These are phyloP conservation scores for Gossypium australe DNA, from an alignment of 345 rosid genomes.

Conservation along the genomic window DNA sequence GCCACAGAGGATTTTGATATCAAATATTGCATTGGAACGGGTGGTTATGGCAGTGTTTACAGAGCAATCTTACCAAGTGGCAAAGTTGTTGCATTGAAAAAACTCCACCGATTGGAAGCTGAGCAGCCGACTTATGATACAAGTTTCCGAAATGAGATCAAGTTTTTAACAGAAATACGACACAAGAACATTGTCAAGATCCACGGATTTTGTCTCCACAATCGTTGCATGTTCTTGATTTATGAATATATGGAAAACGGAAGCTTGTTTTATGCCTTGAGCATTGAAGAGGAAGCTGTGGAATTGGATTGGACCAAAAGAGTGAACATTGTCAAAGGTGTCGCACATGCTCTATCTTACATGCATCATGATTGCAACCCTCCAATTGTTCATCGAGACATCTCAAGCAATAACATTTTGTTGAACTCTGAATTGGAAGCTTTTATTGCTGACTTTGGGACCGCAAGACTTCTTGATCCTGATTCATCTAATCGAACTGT, in stretches of 20 bases:
- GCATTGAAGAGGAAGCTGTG: not conserved
- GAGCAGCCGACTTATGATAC: not conserved
- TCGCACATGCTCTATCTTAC: not conserved
- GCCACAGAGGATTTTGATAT: constrained; percentile 17
- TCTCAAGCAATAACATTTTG: constrained; percentile 18
- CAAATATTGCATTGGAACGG: constrained; percentile 14
- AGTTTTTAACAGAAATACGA: not conserved
- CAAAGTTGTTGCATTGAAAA: constrained; percentile 12
- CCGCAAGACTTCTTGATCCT: not conserved
- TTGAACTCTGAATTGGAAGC: not conserved
- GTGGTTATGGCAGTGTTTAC: constrained; percentile 14
- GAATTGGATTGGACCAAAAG: constrained; percentile 14
- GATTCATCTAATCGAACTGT: constrained; percentile 2
- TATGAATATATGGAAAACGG: constrained; percentile 5
- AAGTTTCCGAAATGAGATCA: constrained; percentile 7
- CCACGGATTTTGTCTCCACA: constrained; percentile 13
- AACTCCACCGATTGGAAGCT: not conserved
- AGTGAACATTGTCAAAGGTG: not conserved
- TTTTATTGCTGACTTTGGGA: constrained; percentile 16
- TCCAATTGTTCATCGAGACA: constrained; percentile 16
- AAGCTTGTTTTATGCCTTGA: not conserved
- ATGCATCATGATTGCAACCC: constrained; percentile 12
- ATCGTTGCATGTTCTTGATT: not conserved
- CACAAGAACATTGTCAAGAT: constrained; percentile 8
- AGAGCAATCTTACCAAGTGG: not conserved